phyloP scores from a whole-genome alignment of 495 filamentous ascomycete genomes.

The Bathelium albidoporum region DNA sequence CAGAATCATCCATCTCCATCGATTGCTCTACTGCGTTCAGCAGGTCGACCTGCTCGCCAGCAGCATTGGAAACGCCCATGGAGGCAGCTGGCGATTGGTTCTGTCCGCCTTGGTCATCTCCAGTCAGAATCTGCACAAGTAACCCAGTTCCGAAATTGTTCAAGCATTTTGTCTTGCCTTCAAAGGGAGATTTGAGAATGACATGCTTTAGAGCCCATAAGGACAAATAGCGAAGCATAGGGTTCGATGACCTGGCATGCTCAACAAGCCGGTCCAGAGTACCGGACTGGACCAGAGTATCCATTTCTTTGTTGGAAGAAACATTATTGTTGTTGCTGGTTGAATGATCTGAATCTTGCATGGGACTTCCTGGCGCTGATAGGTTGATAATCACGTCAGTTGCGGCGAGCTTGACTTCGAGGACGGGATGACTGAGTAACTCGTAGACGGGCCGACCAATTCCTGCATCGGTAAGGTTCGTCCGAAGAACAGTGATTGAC shows the following conservation, averaged over 20 bases:
- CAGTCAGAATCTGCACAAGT: constrained; percentile 44
- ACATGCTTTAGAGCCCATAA: constrained; percentile 92
- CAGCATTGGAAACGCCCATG: constrained; percentile 56
- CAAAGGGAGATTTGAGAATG: constrained; percentile 53
- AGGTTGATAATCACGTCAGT: constrained; percentile 75
- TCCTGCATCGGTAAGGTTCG: constrained; percentile 74
- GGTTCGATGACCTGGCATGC: constrained; percentile 68
- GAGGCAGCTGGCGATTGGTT: constrained; percentile 28
- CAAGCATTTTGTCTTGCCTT: constrained; percentile 63
- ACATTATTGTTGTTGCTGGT: background rate
- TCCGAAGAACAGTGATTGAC: constrained; percentile 72
- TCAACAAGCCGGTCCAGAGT: constrained; percentile 68
- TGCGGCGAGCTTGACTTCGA: constrained; percentile 77
- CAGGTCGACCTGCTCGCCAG: constrained; percentile 53
- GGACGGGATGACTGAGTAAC: constrained; percentile 62
- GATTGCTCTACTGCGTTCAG: constrained; percentile 47
- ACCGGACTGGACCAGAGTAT: constrained; percentile 68
- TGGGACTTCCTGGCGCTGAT: constrained; percentile 74
- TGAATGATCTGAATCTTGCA: constrained; percentile 59
- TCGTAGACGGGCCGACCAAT: constrained; percentile 70
- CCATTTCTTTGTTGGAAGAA: constrained; percentile 4
- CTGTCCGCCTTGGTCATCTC: constrained; percentile 12
- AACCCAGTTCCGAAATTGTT: constrained; percentile 67
- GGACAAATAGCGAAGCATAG: constrained; percentile 63
- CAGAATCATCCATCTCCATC: constrained; percentile 27